Percentiles rank a stretch among this genome's conserved stretches.
Evolutionary conservation across 306 rosid species (phyloP).

Genomic region (Cicer cuneatum): DNA sequence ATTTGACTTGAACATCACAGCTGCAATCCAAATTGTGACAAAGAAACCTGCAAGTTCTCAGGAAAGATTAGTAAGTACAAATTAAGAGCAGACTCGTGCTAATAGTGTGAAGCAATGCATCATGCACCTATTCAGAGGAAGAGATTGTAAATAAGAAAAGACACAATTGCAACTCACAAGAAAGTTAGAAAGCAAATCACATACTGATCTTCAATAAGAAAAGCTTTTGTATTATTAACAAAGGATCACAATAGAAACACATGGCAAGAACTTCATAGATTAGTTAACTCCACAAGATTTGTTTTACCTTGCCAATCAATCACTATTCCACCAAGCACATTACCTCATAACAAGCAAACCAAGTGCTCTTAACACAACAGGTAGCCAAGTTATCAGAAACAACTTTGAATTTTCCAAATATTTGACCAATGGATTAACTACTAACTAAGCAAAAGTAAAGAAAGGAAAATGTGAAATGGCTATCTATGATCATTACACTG

Average conservation of each 20-base stretch:
- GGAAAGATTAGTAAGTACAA: constrained; percentile 14
- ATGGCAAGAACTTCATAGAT: background rate
- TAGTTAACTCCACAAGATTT: constrained; percentile 7
- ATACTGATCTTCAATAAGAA: constrained; percentile 15
- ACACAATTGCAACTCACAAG: constrained; percentile 8
- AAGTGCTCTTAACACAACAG: background rate
- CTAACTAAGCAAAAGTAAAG: background rate
- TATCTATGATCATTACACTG: background rate
- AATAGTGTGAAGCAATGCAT: constrained; percentile 18
- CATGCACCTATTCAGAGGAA: background rate
- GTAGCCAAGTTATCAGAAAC: constrained; percentile 14
- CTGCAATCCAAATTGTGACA: constrained; percentile 85
- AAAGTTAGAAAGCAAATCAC: constrained; percentile 3
- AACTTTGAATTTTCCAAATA: background rate
- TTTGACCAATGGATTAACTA: constrained; percentile 13
- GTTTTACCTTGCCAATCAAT: constrained; percentile 1
- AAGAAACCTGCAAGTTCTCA: constrained; percentile 77
- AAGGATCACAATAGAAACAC: constrained; percentile 7
- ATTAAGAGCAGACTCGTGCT: constrained; percentile 28
- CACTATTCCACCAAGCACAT: constrained; percentile 36
- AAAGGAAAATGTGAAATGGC: background rate
- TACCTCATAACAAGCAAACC: background rate
- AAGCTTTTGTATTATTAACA: constrained; percentile 1
- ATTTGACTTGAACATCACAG: constrained; percentile 91
- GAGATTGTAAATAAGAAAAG: constrained; percentile 6